These are phyloP conservation scores for Paratinospora sagittata DNA, from an alignment of 164 flowering plant species.

Conservation along the genomic window DNA sequence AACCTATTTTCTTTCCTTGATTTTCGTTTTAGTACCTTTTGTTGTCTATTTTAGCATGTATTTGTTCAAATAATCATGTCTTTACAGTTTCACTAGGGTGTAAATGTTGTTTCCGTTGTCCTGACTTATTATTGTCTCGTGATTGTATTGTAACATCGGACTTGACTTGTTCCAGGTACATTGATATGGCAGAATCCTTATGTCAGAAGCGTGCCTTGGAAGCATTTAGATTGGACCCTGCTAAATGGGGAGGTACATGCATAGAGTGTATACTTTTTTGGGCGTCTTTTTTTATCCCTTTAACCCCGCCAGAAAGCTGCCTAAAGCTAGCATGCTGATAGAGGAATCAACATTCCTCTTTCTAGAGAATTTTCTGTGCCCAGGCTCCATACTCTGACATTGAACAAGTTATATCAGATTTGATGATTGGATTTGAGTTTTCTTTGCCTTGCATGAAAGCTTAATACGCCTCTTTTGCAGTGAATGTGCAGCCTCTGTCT, in stretches of 20 bases:
- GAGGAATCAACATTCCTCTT: neutral
- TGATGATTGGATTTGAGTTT: too few relatives aligned
- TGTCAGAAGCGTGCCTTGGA: constrained; percentile 99
- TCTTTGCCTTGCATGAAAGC: neutral
- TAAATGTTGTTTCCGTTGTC: neutral
- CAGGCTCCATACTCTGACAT: too few relatives aligned
- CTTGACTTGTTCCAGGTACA: constrained; percentile 49
- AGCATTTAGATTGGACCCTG: constrained; percentile 91
- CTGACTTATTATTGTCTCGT: neutral
- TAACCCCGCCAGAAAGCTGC: neutral
- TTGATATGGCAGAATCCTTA: constrained; percentile 96
- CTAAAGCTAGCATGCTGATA: neutral
- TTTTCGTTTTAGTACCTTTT: neutral
- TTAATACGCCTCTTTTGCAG: constrained; percentile 35
- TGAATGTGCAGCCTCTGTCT: constrained; percentile 91
- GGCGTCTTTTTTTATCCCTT: neutral
- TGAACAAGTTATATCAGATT: too few relatives aligned
- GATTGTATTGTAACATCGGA: neutral
- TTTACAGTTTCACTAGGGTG: neutral
- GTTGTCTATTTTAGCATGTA: neutral
- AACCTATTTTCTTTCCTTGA: neutral
- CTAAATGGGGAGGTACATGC: constrained; percentile 92
- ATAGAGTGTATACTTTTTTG: neutral
- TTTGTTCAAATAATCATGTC: neutral
- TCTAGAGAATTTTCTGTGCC: neutral